phyloP scores from a whole-genome alignment of 2,329 filamentous ascomycete species.

The Colletotrichum viniferum region DNA sequence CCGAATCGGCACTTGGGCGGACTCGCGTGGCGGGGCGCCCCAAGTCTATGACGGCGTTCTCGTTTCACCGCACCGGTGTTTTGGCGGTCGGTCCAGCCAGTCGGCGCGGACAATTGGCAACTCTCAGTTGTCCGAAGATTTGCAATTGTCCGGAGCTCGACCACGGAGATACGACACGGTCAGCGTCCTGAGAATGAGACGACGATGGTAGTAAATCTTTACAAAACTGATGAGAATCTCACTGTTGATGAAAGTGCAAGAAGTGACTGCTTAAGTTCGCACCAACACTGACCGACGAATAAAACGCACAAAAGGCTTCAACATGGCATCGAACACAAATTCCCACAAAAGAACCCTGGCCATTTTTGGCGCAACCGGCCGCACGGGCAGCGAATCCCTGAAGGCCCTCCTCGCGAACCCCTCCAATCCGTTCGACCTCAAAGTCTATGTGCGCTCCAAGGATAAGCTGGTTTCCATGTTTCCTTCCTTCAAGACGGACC shows the following conservation, averaged over 20 bases:
- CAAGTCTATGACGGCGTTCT: background rate
- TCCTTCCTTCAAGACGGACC: background rate
- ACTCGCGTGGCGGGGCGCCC: background rate
- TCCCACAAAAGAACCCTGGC: background rate
- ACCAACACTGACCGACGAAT: background rate
- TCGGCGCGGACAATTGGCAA: background rate
- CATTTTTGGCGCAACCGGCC: slow-evolving; percentile 15
- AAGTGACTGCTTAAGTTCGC: background rate
- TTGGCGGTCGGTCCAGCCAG: background rate
- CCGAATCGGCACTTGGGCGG: background rate
- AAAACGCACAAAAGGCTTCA: background rate
- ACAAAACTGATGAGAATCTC: background rate
- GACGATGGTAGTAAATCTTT: background rate
- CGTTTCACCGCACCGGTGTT: background rate
- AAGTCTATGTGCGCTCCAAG: slow-evolving; percentile 2
- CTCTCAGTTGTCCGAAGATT: background rate
- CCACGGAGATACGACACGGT: background rate
- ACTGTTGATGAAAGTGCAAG: background rate
- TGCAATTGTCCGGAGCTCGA: background rate
- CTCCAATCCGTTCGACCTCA: background rate
- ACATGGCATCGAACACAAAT: background rate
- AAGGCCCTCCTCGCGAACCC: background rate
- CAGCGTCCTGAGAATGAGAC: background rate
- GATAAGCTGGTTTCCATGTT: background rate
- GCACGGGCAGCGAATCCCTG: slow-evolving; percentile 9